Evolutionary conservation across 2,329 filamentous ascomycete genomes (phyloP), one percentile per base, ranked within the genome.

Genomic region (Bipolaris cookei): DNA sequence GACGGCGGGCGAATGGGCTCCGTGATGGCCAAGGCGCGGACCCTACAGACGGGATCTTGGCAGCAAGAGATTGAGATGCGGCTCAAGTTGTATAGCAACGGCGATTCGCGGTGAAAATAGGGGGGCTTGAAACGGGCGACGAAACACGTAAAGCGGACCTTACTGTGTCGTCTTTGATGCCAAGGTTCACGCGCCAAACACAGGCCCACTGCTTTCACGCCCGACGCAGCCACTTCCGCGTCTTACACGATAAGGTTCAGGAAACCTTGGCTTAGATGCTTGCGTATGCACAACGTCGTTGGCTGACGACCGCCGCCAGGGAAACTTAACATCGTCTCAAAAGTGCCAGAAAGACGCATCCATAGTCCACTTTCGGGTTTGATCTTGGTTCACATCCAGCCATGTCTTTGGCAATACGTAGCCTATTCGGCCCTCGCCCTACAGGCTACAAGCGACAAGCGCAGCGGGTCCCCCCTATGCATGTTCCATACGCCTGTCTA

Each of bases 101-200:
- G 49, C 64, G 62, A 59, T 63, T 63, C 62, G 62, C 57, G 65
- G 49, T 56, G 51, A 59, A 59, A 58, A 61, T 49, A 62, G 52
- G 61, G 61, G 66, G 59, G 56, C 37, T 64, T 70, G 70, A 73
- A 74, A 74, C 72, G 54, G 61, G 53, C 59, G 67, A 68, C 68
- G 70, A 73, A 74, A 74, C 72, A 57, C 54, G 58, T 56, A 66
- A 68, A 64, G 70, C 65, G 70, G 68, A 68, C 58, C 66, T 59
- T 58, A 41, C 54, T 66, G 69, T 67, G 60, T 72, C 66, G 67
- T 59, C 56, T 47, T 59, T 50, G 51, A 54, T 61, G 70, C 72
- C 71, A 72, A 73, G 72, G 59, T 67, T 64, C 64, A 67, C 66
- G 64, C 65, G 63, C 66, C 63, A 70, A 69, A 73, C 68, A 58